Conservation (phyloP, 2,329 filamentous ascomycete species). For the Aspergillus hortae region DNA sequence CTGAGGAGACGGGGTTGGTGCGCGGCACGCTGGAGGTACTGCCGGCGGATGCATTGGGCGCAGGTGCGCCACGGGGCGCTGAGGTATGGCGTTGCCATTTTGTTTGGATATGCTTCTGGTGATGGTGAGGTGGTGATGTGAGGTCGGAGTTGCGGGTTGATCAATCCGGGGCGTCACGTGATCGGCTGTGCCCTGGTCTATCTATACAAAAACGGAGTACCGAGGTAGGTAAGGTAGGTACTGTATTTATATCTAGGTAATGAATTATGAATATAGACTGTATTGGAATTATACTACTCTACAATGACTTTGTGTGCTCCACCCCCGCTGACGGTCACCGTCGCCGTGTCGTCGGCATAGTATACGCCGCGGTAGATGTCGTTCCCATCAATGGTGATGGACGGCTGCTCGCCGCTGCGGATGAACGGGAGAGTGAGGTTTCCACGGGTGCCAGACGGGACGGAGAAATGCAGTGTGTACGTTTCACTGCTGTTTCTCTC, state of each 20-base stretch:
- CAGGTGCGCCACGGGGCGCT: constrained; percentile 21
- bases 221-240: too few relatives aligned
- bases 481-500: constrained; percentile 4
- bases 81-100: constrained; percentile 12
- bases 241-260: not conserved
- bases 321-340: constrained; percentile 16
- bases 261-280: not conserved
- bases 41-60: constrained; percentile 22
- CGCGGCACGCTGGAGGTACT: constrained; percentile 8
- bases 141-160: not conserved
- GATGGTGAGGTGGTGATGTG: constrained; percentile 2
- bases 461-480: constrained; percentile 21
- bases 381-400: constrained; percentile 21
- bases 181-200: constrained; percentile 5
- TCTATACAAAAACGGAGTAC: too few relatives aligned
- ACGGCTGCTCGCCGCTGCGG: constrained; percentile 16
- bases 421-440: constrained; percentile 22
- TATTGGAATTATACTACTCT: not conserved
- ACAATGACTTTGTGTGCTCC: constrained; percentile 23
- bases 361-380: constrained; percentile 14
- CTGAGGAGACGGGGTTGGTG: constrained; percentile 21
- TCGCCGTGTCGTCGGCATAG: constrained; percentile 19
- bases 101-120: not conserved
- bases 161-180: constrained; percentile 5
- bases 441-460: constrained; percentile 20